Evolutionary conservation across 2,329 filamentous ascomycete species (phyloP), one percentile per base, ranked within the genome.

Genomic region (Hirsutella rhossiliensis): DNA sequence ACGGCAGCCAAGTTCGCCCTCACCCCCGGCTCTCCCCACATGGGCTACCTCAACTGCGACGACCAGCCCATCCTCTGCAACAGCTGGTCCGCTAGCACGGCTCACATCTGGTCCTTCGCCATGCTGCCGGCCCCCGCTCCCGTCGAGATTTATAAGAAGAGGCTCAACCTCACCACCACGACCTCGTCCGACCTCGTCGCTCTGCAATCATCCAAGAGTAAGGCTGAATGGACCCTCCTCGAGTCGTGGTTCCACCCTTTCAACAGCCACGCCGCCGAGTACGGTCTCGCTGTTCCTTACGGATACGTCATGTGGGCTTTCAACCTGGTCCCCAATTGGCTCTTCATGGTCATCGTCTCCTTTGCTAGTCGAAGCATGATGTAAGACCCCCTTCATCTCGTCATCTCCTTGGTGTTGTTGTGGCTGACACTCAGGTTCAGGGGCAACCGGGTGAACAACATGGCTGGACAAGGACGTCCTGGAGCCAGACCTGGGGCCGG

Each of bases 161-260:
- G 72, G 50, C 62, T 89, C 56, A 88, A 87, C 71, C 64, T 79
- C 54, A 86, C 82, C 50, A 79, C 76, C 47, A 75, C 78, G 46
- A 82, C 80, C 18, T 66, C 77, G 30, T 71, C 80, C 46, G 77
- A 80, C 45, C 72, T 88, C 50, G 66, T 76, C 42, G 67, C 76
- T 46, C 65, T 86, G 43, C 71, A 77, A 51, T 62, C 73, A 47
- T 63, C 74, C 54, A 71, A 58, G 46, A 56, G 51, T 49, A 61
- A 78, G 57, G 75, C 77, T 52, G 59, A 60, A 38, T 69, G 72
- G 56, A 57, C 55, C 29, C 57, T 63, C 36, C 58, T 73, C 44
- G 78, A 85, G 52, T 81, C 83, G 42, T 69, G 72, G 57, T 87
- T 84, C 71, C 85, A 90, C 62, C 85, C 85, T 48, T 83, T 87